Evolutionary conservation across 1,284 basidiomycete genomes (phyloP).

Genomic region (Volvariella surrecta): DNA sequence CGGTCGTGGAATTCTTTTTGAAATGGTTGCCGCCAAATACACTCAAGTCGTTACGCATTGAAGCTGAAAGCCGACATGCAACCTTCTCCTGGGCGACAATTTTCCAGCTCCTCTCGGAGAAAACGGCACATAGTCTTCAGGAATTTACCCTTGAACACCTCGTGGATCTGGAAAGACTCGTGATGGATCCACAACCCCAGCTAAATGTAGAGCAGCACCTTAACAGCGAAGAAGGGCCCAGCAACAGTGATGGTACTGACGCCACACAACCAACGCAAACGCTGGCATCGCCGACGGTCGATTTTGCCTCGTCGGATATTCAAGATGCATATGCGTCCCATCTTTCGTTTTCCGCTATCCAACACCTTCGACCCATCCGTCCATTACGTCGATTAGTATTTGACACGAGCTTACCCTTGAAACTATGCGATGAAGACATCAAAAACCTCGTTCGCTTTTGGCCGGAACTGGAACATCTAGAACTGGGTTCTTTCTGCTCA

Average conservation of each 20-base stretch:
- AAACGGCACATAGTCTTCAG: conserved; percentile 26
- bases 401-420: conserved; percentile 30
- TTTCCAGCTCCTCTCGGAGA: conserved; percentile 28
- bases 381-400: conserved; percentile 29
- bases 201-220: too few species aligned
- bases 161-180: conserved; percentile 22
- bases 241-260: too few species aligned
- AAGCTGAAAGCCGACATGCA: conserved; percentile 29
- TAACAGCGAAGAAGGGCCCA: too few species aligned
- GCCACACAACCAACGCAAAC: too few species aligned
- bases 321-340: too few species aligned
- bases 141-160: conserved; percentile 38
- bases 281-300: too few species aligned
- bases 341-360: too few species aligned
- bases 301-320: too few species aligned
- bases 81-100: conserved; percentile 28
- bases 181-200: conserved; percentile 10
- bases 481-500: conserved; percentile 25
- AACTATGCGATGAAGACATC: conserved; percentile 32
- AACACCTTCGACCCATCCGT: too few species aligned
- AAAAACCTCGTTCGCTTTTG: conserved; percentile 33
- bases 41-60: conserved; percentile 32
- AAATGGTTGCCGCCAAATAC: conserved; percentile 19
- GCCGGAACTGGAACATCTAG: conserved; percentile 34
- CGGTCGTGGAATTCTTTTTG: conserved; percentile 30